Evolutionary conservation across 1,139 yeast species (phyloP).

Genomic region (Citeromyces hawaiiensis): DNA sequence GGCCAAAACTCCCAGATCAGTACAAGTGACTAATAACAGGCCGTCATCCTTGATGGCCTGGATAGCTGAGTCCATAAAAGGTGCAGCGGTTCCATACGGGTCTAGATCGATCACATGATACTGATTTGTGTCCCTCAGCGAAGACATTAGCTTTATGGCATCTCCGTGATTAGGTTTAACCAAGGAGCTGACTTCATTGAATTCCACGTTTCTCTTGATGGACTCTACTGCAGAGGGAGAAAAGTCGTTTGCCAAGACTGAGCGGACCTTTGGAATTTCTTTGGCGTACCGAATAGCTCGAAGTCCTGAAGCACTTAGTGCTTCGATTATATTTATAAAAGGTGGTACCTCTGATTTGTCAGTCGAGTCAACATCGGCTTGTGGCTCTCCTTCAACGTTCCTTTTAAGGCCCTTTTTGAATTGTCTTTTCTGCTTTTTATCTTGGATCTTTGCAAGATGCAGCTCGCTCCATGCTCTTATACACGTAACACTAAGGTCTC

Average conservation of each 20-base stretch:
- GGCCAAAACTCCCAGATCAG: slow-evolving; percentile 91
- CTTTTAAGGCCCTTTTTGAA: slow-evolving; percentile 6
- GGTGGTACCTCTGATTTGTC: slow-evolving; percentile 14
- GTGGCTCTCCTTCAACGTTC: slow-evolving; percentile 4
- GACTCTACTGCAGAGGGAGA: slow-evolving; percentile 78
- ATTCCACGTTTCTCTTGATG: slow-evolving; percentile 56
- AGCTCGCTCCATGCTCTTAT: slow-evolving; percentile 76
- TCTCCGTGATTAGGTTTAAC: slow-evolving; percentile 71
- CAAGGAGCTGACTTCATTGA: slow-evolving; percentile 39
- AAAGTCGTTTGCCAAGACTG: slow-evolving; percentile 80
- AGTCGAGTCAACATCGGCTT: slow-evolving; percentile 1
- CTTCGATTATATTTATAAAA: slow-evolving; percentile 65
- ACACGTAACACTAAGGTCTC: slow-evolving; percentile 79
- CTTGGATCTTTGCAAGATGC: slow-evolving; percentile 16
- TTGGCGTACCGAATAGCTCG: slow-evolving; percentile 88
- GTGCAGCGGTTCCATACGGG: slow-evolving; percentile 96
- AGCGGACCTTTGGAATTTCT: slow-evolving; percentile 65
- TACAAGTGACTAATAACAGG: slow-evolving; percentile 77
- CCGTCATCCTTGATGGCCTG: slow-evolving; percentile 78
- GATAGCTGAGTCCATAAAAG: slow-evolving; percentile 83
- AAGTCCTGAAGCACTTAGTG: slow-evolving; percentile 88
- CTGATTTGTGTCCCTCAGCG: slow-evolving; percentile 19
- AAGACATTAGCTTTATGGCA: slow-evolving; percentile 70
- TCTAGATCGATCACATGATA: slow-evolving; percentile 88
- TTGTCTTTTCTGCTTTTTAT: slow-evolving; percentile 9